These are phyloP conservation scores for Penicillium capsulatum DNA, from an alignment of 2,329 filamentous ascomycete genomes.

Conservation along the genomic window DNA sequence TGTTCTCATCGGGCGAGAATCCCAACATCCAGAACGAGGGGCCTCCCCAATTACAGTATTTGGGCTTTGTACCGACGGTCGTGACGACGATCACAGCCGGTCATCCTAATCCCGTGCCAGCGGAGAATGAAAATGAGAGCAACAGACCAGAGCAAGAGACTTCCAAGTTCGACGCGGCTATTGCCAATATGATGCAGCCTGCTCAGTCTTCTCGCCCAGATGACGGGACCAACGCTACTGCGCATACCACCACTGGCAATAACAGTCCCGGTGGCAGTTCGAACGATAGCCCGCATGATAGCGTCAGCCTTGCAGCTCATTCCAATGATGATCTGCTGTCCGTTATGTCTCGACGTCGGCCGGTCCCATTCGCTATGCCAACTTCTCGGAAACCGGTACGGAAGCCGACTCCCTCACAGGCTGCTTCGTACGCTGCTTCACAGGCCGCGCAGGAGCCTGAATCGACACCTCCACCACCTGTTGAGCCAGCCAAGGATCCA, in stretches of 20 bases:
- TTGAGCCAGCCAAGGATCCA: conserved; percentile 46
- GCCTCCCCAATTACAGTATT: conserved; percentile 24
- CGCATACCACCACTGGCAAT: conserved; percentile 39
- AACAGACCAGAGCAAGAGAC: conserved; percentile 7
- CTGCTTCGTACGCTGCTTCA: conserved; percentile 37
- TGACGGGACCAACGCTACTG: conserved; percentile 59
- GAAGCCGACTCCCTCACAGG: conserved; percentile 42
- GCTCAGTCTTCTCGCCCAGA: conserved; percentile 58
- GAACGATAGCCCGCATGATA: conserved; percentile 24
- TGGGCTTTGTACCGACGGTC: conserved; percentile 26
- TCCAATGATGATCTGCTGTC: conserved; percentile 31
- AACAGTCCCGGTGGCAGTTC: conserved; percentile 10
- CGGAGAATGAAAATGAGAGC: conserved; percentile 29
- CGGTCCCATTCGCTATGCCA: conserved; percentile 30
- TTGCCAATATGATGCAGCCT: conserved; percentile 42
- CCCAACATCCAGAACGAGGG: conserved; percentile 22
- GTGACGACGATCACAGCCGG: conserved; percentile 35
- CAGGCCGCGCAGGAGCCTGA: conserved; percentile 24
- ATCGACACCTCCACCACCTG: conserved; percentile 56
- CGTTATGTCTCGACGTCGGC: conserved; percentile 42
- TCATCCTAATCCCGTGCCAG: conserved; percentile 13
- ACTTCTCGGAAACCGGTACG: conserved; percentile 35
- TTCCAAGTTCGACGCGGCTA: conserved; percentile 29
- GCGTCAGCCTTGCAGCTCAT: conserved; percentile 31
- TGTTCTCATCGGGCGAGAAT: conserved; percentile 17